phyloP scores from a whole-genome alignment of 225 moss, liverwort and hornwort species.

The Sphagnum tenellum region DNA sequence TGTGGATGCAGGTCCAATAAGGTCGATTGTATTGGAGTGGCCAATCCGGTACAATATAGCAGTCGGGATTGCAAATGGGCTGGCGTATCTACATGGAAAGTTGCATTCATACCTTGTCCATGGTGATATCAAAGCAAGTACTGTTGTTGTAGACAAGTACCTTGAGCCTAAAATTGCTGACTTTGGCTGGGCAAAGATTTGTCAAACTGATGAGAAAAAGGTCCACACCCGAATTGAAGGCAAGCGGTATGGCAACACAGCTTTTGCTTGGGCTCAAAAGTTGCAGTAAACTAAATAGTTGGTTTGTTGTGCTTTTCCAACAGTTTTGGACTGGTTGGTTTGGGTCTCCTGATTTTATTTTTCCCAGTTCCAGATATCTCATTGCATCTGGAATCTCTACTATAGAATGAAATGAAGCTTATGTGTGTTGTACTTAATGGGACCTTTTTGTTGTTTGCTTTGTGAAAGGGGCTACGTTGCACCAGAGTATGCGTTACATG shows the following conservation, averaged over 20 bases:
- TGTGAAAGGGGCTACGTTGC: slow-evolving; percentile 33
- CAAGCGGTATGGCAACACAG: slow-evolving; percentile 23
- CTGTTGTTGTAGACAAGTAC: slow-evolving; percentile 24
- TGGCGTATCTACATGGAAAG: slow-evolving; percentile 31
- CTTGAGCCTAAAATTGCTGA: slow-evolving; percentile 54
- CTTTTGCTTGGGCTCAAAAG: no score
- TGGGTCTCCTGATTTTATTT: neutral
- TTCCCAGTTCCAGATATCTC: neutral
- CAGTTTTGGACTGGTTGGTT: neutral
- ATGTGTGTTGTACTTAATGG: neutral
- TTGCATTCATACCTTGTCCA: slow-evolving; percentile 31
- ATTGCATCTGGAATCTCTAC: neutral
- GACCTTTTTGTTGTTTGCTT: neutral
- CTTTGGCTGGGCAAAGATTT: slow-evolving; percentile 40
- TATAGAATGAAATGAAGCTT: neutral
- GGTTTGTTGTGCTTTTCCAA: slow-evolving; percentile 1
- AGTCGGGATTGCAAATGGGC: slow-evolving; percentile 36
- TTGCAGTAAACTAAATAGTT: neutral
- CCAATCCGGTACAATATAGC: slow-evolving; percentile 37
- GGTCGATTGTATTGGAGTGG: slow-evolving; percentile 28
- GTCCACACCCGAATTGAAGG: slow-evolving; percentile 48
- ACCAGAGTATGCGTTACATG: slow-evolving; percentile 41
- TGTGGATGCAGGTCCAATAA: slow-evolving; percentile 3
- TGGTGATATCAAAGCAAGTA: slow-evolving; percentile 47
- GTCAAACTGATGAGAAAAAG: slow-evolving; percentile 35